phyloP scores from a whole-genome alignment of 192 early-diverging fungal species.

The Paraglomus occultum region DNA sequence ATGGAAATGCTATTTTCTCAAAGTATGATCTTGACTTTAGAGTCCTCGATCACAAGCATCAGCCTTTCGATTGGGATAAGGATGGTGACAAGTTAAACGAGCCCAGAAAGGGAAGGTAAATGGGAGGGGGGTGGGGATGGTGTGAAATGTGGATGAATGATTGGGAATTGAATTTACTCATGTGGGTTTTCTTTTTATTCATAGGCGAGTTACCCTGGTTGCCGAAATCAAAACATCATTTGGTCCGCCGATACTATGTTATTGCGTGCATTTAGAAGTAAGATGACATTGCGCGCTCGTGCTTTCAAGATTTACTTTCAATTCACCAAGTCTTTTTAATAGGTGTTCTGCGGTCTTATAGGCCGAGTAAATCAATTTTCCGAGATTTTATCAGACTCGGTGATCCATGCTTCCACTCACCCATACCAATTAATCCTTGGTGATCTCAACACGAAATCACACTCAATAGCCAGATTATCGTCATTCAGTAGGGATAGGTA shows the following conservation, averaged over 20 bases:
- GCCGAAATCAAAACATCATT: constrained; percentile 52
- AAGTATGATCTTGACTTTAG: constrained; percentile 60
- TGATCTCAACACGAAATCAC: constrained; percentile 78
- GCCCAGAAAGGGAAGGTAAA: constrained; percentile 62
- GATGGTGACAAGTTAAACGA: constrained; percentile 60
- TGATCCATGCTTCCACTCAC: constrained; percentile 29
- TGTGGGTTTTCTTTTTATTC: constrained; percentile 8
- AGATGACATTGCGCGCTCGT: background rate
- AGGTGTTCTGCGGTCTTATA: constrained; percentile 70
- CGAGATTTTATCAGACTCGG: constrained; percentile 66
- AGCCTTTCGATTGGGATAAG: constrained; percentile 68
- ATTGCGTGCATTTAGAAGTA: constrained; percentile 74
- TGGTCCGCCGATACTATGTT: constrained; percentile 59
- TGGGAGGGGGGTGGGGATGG: background rate
- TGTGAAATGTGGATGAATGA: background rate
- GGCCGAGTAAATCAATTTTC: constrained; percentile 65
- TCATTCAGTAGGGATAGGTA: constrained; percentile 66
- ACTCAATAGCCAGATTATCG: constrained; percentile 70
- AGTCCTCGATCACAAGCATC: constrained; percentile 63
- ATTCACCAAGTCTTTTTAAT: background rate
- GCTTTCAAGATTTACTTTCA: background rate
- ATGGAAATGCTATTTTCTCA: constrained; percentile 75
- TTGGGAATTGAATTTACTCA: constrained; percentile 2
- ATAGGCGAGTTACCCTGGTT: constrained; percentile 60
- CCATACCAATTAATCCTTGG: constrained; percentile 75